Percentiles rank a stretch among this genome's conserved stretches.
Conservation (phyloP, 2,329 filamentous ascomycete species). For the Alternaria novae-zelandiae region DNA sequence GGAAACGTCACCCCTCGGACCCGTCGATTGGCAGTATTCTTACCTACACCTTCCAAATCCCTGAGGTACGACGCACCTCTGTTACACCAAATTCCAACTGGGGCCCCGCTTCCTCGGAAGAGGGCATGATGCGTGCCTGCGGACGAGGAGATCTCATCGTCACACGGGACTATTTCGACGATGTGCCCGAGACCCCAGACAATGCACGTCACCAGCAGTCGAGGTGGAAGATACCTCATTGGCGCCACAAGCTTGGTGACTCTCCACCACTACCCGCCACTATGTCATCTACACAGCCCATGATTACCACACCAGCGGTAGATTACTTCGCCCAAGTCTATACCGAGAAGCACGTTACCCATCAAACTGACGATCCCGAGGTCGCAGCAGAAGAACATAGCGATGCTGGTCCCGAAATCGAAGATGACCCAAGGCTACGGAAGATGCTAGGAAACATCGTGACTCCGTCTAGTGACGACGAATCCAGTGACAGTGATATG, state of each 20-base stretch:
- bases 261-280: neutral
- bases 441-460: conserved; percentile 3
- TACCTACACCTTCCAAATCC: conserved; percentile 11
- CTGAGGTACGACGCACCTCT: conserved; percentile 8
- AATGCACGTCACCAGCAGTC: neutral
- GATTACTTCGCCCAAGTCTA: conserved; percentile 3
- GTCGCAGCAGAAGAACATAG: neutral
- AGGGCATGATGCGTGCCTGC: conserved; percentile 1
- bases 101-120: neutral
- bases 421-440: conserved; percentile 4
- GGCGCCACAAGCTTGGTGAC: neutral
- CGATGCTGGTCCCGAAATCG: conserved; percentile 3
- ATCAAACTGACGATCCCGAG: neutral
- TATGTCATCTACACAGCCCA: neutral
- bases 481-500: conserved; percentile 11
- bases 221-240: neutral
- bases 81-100: neutral
- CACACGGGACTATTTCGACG: conserved; percentile 2
- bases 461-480: neutral
- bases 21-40: conserved; percentile 18
- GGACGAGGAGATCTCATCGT: conserved; percentile 11
- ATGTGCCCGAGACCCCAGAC: neutral
- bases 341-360: neutral
- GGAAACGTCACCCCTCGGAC: conserved; percentile 14
- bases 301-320: neutral